Conservation (phyloP, 176 grass and related monocot species). For the Hordeum vulgare region DNA sequence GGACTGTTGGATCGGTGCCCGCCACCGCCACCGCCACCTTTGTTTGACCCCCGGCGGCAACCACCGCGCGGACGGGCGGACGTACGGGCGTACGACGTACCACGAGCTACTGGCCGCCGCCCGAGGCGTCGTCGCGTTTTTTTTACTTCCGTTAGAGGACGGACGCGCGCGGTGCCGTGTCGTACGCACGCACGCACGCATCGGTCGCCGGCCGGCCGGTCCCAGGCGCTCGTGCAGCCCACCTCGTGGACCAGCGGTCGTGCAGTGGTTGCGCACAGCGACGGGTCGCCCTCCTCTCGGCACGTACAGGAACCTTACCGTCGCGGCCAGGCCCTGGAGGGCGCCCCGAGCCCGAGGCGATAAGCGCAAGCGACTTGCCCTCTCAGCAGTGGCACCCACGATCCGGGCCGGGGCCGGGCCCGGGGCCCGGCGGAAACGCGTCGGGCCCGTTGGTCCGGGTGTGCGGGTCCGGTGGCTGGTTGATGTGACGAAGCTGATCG, state of each 20-base stretch:
- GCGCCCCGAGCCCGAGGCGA: too few species aligned
- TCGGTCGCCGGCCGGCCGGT: neutral
- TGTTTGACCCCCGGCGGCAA: conserved; percentile 5
- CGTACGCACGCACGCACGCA: too few species aligned
- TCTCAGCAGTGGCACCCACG: neutral
- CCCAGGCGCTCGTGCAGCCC: neutral
- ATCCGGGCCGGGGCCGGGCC: neutral
- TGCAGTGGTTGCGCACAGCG: neutral
- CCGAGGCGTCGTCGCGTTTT: neutral
- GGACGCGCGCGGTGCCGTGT: neutral
- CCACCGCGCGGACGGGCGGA: neutral
- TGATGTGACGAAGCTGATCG: too few species aligned
- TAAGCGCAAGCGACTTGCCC: too few species aligned
- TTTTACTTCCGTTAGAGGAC: neutral
- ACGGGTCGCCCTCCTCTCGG: neutral
- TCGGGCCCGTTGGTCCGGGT: neutral
- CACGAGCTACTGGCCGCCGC: neutral
- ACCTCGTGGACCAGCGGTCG: neutral
- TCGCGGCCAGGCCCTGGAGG: neutral
- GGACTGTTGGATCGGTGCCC: neutral
- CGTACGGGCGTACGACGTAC: neutral
- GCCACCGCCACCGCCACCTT: conserved; percentile 24
- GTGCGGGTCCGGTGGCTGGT: too few species aligned
- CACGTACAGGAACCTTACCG: neutral
- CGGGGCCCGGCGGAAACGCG: neutral